Base-by-base conservation (phyloP, 2,329 filamentous ascomycete species). In the Cercospora brassicicola region DNA sequence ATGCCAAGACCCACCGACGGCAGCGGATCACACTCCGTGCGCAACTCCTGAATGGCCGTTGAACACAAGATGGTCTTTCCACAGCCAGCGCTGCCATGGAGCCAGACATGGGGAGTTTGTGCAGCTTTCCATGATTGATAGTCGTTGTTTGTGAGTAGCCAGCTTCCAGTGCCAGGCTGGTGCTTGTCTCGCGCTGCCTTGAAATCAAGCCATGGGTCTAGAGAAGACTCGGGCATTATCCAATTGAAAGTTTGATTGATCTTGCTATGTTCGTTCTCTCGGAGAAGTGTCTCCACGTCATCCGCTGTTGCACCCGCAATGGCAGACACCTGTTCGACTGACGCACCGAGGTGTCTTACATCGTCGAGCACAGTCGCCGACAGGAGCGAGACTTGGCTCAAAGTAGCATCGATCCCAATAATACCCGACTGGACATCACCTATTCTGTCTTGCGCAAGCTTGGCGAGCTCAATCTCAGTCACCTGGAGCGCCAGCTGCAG, bases 21-120 rank as follows among this genome's bases (percentile, higher is more conserved):
- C 30, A 8, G 30, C 28, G 18, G 28, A 10, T 60, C 57, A 6
- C 8, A 13, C 15, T 23, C 18, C 23, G 48, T 23, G 28, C 33
- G 36, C 13, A 65, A 4, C 20, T 72, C 65, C 9, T 70, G 61
- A 8, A 74, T 66, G 23, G 67, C 64, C 1, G 68, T 70, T 1
- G 73, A 75, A 60, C 62, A 69, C 4, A 75, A 64, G 6, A 73
- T 55, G 8, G 73, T 74, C 66, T 75, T 75, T 9, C 73, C 71
- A 48, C 72, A 71, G 9, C 73, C 73, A 56, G 73, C 57, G 33
- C 66, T 72, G 51, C 73, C 73, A 30, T 71, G 64, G 13, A 74
- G 18, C 73, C 73, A 75, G 4, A 76, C 18, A 61, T 64, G 56
- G 4, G 23, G 11, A 23, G 18, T 20, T 0, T 5, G 13, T 9